Base-by-base conservation (phyloP, 306 rosid genomes). In the Carpinus viminea region DNA sequence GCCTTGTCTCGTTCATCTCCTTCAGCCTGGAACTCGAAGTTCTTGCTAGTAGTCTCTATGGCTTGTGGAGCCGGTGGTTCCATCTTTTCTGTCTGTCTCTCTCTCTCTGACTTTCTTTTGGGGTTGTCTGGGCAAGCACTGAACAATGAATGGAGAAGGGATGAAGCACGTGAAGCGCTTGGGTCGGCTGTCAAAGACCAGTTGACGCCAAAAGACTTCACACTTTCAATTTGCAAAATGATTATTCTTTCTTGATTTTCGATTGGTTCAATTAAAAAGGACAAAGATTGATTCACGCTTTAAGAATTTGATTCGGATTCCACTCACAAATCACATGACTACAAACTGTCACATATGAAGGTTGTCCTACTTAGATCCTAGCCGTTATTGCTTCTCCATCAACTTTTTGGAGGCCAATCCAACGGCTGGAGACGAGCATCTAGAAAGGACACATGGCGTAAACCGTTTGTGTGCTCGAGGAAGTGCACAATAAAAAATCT, bases 31-130 rank as follows among this genome's bases (percentile, higher is more conserved):
- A 50, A 59, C 36, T 59, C 65, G 7, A 59, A 55, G 60, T 7
- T 74, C 36, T 75, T 86, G 85, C 59, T 74, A 6, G 91, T 82
- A 74, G 71, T 70, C 2, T 93, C 90, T 12, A 89, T 84, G 72
- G 96, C 79, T 76, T 93, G 98, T 65, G 91, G 45, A 48, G 80
- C 80, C 18, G 96, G 96, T 51, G 96, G 94, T 8, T 91, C 94
- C 98, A 93, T 93, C 38, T 70, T n/a, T 31, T 31, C 34, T 31
- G 34, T 31, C 34, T 81, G 60, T 31, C 57, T 81, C 68, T 31
- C 20, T 74, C 15, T 64, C 31, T 51, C 74, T 79, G 62, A 73
- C 21, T 53, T 57, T 1, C 34, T 8, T 31, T 60, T 60, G 61
- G 48, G 11, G 5, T 43, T 43, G 26, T 17, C 26, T 50, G 48